Percentiles rank a stretch among this genome's conserved stretches.
These are phyloP conservation scores for Apostasia ramifera DNA, from an alignment of 106 monocot genomes.

Conservation along the genomic window DNA sequence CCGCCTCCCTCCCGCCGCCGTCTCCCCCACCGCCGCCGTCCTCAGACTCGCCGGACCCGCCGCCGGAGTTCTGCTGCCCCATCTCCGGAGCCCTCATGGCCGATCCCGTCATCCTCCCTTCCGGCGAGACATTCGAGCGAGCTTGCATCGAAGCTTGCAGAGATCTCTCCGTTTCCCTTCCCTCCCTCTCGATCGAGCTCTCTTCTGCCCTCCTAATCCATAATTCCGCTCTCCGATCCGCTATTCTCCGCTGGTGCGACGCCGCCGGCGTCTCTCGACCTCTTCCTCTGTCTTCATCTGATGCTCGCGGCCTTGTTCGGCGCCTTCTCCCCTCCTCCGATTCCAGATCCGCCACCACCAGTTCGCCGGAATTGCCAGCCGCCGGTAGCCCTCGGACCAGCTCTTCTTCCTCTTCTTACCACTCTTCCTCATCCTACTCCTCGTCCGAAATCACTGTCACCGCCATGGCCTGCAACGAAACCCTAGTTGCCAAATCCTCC, in stretches of 20 bases:
- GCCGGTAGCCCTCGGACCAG: background rate
- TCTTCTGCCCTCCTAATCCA: conserved; percentile 30
- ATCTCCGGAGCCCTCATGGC: conserved; percentile 74
- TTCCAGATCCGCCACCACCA: background rate
- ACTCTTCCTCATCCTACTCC: conserved; percentile 8
- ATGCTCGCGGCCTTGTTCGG: conserved; percentile 18
- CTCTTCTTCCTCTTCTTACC: background rate
- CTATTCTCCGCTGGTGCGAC: conserved; percentile 51
- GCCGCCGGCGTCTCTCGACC: conserved; percentile 22
- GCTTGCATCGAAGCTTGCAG: conserved; percentile 58
- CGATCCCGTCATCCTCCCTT: conserved; percentile 76
- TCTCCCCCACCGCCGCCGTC: background rate
- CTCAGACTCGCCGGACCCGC: conserved; percentile 4
- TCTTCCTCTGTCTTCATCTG: conserved; percentile 10
- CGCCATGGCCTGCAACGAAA: background rate
- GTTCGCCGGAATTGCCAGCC: background rate
- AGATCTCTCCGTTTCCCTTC: conserved; percentile 32
- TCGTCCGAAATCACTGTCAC: conserved; percentile 12
- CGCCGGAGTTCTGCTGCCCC: conserved; percentile 73
- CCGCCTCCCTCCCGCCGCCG: conserved; percentile 7
- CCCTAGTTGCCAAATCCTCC: background rate
- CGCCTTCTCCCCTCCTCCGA: conserved; percentile 3
- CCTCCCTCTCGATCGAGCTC: conserved; percentile 2
- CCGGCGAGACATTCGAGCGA: conserved; percentile 81
- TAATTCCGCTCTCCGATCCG: conserved; percentile 43